These are phyloP conservation scores for Camellia sinensis DNA, from an alignment of 148 eudicot genomes.

Conservation along the genomic window DNA sequence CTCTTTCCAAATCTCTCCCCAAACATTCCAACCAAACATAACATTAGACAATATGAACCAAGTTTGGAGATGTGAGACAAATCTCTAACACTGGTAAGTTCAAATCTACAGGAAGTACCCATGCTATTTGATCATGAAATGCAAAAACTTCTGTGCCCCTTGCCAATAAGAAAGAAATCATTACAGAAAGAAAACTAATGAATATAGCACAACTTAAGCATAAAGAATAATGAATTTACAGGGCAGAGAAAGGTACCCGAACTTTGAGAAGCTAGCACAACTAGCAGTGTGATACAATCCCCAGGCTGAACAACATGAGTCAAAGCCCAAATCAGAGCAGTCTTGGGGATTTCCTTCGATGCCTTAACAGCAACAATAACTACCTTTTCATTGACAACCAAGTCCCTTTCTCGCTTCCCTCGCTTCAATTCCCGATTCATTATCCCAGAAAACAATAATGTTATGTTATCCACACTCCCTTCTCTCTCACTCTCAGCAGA, in stretches of 20 bases:
- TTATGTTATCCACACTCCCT: neutral
- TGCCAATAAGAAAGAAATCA: neutral
- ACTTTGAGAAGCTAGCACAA: slow-evolving; percentile 68
- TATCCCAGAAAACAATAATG: neutral
- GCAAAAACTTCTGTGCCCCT: neutral
- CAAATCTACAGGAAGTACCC: neutral
- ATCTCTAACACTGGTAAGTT: neutral
- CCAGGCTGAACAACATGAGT: slow-evolving; percentile 99
- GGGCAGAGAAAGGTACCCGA: slow-evolving; percentile 47
- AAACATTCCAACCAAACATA: too few species aligned
- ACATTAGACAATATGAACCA: too few species aligned
- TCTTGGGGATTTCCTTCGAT: slow-evolving; percentile 75
- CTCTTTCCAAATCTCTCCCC: too few species aligned
- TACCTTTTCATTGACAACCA: slow-evolving; percentile 59
- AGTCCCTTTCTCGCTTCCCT: slow-evolving; percentile 46
- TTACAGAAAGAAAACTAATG: neutral
- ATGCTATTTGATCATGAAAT: neutral
- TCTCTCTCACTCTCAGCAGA: slow-evolving; percentile 5
- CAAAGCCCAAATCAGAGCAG: slow-evolving; percentile 90
- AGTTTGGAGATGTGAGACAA: too few species aligned
- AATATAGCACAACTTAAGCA: neutral
- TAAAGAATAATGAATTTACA: neutral
- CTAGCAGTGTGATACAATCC: slow-evolving; percentile 80
- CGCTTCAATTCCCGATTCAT: slow-evolving; percentile 43
- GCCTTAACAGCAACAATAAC: slow-evolving; percentile 87